Evolutionary conservation across 257 asterid genomes (phyloP).

Genomic region (Solanum pimpinellifolium): DNA sequence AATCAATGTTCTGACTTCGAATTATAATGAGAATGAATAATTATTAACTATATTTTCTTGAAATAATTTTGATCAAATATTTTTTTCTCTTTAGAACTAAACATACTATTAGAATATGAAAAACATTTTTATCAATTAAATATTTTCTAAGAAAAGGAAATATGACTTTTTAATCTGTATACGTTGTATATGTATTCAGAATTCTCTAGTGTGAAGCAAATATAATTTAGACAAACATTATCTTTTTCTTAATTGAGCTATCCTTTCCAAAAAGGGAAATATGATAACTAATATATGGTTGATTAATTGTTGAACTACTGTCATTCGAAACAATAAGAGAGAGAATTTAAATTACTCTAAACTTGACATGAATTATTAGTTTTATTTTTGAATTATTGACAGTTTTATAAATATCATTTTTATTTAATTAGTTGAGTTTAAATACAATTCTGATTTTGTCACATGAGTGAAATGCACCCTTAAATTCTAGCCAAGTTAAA

Average conservation of each 20-base stretch:
- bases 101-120: no score
- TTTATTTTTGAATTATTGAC: no score
- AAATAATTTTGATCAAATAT: no score
- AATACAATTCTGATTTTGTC: no score
- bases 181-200: background rate
- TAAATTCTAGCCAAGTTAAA: no score
- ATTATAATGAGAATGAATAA: background rate
- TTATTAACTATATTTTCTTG: background rate
- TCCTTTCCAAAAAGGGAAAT: background rate
- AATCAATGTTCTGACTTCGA: background rate
- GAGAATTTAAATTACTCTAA: no score
- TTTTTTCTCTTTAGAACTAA: no score
- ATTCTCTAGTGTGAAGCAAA: background rate
- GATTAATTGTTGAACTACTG: background rate
- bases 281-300: background rate
- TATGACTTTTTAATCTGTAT: background rate
- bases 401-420: fast-evolving
- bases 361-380: no score
- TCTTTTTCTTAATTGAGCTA: background rate
- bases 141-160: background rate
- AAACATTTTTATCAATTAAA: background rate
- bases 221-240: background rate
- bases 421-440: no score
- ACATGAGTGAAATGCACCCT: no score
- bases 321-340: background rate